These are phyloP conservation scores for Phytophthora citrophthora DNA, from an alignment of 352 stramenopile species.

Conservation along the genomic window DNA sequence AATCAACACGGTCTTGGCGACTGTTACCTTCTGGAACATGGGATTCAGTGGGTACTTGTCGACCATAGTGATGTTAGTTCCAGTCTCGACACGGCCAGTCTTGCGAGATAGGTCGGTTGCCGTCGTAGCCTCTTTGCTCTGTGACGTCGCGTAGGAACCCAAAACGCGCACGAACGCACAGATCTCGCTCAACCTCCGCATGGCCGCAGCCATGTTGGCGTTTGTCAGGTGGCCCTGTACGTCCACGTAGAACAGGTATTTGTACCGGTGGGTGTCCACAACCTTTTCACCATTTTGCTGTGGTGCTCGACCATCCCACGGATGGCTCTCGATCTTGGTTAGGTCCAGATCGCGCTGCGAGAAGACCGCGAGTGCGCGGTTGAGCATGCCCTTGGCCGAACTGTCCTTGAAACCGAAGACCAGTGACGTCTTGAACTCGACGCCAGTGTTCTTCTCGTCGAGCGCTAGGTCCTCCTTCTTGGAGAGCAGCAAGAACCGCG, in stretches of 20 bases:
- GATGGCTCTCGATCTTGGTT: constrained; percentile 79
- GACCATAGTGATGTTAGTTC: constrained; percentile 46
- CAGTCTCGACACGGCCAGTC: constrained; percentile 24
- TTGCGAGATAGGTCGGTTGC: constrained; percentile 17
- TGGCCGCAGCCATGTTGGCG: constrained; percentile 68
- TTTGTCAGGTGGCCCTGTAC: constrained; percentile 71
- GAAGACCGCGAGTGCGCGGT: constrained; percentile 68
- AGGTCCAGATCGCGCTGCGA: constrained; percentile 69
- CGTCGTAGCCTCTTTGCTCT: constrained; percentile 22
- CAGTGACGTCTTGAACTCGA: constrained; percentile 76
- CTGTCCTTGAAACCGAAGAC: constrained; percentile 78
- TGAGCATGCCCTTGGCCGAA: constrained; percentile 65
- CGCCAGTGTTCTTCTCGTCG: constrained; percentile 31
- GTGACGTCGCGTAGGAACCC: constrained; percentile 75
- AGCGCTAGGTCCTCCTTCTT: constrained; percentile 55
- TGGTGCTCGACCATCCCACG: constrained; percentile 55
- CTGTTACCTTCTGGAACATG: constrained; percentile 84
- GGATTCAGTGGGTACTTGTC: constrained; percentile 78
- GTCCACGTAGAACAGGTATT: constrained; percentile 85
- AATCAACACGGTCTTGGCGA: constrained; percentile 95
- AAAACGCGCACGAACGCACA: constrained; percentile 87
- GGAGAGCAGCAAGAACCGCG: constrained; percentile 91
- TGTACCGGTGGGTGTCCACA: constrained; percentile 53
- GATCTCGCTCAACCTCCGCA: constrained; percentile 83
- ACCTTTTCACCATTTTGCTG: constrained; percentile 45